Evolutionary conservation across 148 eudicot genomes (phyloP), one percentile per base, ranked within the genome.

Genomic region (Diospyros lotus): DNA sequence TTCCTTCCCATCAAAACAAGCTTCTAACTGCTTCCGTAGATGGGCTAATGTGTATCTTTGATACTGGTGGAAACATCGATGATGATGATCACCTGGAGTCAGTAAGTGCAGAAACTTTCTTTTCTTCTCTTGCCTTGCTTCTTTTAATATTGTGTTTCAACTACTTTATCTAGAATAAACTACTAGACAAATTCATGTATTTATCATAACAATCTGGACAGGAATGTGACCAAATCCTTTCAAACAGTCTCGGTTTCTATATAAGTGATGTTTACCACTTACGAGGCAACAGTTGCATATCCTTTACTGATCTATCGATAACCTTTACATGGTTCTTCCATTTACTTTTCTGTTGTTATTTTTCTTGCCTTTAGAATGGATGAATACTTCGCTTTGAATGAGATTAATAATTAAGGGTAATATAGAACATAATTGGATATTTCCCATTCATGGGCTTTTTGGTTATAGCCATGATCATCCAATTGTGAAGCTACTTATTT

Each of bases 21-120:
- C 98, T 95, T 77, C 68, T 95, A 11, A 93, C 99, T 45, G 94
- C 99, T 28, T 95, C 98, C 64, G 90, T 93, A 54, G 99, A 95
- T 85, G 99, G 99, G 62, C 84, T 95, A 76, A 83, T 95, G 82
- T 95, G 99, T 75, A 84, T 84, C 62, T 95, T 93, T 83, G 99
- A 95, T 77, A 88, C 98, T 46, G 69, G 86, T 60, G 93, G 97
- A 64, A 86, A 84, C 64, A 85, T 95, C 79, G 87, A 93, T 70
- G 99, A 95, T 8, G 98, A 95, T 64, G 98, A 95, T 80, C 85
- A 93, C 84, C 81, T 95, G 73, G 82, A 87, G 72, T 93, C 99
- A 9, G 99, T 93, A 80, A 84, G 91, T 82, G 58, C 13, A 66
- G n/a, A 39, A 55, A 45, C 42, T 61, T 18, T 60, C 59, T 42